Base-by-base conservation (phyloP, 2,329 filamentous ascomycete genomes). In the Fusarium heterosporum region DNA sequence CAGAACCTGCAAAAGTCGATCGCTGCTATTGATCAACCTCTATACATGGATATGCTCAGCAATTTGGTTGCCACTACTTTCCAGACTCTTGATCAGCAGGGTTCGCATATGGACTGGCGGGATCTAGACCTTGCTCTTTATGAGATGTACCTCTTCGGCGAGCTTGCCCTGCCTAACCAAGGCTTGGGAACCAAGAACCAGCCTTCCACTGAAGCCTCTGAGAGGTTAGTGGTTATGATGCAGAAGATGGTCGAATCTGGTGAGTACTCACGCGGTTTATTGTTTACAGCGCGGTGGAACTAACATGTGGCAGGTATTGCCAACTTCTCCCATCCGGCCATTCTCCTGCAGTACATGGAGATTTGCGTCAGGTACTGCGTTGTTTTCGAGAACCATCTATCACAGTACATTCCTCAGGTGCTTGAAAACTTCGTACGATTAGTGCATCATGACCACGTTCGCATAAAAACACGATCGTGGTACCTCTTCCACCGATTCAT, bases 291-390 rank as follows among this genome's bases (percentile, higher is more conserved):
- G 9, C 29, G 19, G 25, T 42, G 48, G 41, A 46, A 40, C 65
- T 72, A 66, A 73, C 43, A 45, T 42, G 7, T 7, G 77, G 72
- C 69, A 94, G 93, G 92, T 70, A 91, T 97, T 69, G 90, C 93
- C 60, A 90, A 86, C 41, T 96, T 95, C 78, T 89, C 90, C 16
- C 96, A 98, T 76, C 95, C 96, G 2, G 93, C 94, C 16, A 94
- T 97, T 50, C 88, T 97, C 66, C 84, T 99, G 22, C 93, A 97
- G 79, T 99, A 97, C 75, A 97, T 99, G 94, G 96, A 99, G 78
- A 97, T 97, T 34, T 97, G 94, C 77, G 94, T 97, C 55, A 90
- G 96, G 49, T 99, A 99, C 79, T 92, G 90, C 76, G 87, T 89
- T 28, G 97, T 97, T 78, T 98, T 99, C 76, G 94, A 98, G 75